Evolutionary conservation across 2,329 filamentous ascomycete genomes (phyloP), one percentile per base, ranked within the genome.

Genomic region (Exophiala mesophila): DNA sequence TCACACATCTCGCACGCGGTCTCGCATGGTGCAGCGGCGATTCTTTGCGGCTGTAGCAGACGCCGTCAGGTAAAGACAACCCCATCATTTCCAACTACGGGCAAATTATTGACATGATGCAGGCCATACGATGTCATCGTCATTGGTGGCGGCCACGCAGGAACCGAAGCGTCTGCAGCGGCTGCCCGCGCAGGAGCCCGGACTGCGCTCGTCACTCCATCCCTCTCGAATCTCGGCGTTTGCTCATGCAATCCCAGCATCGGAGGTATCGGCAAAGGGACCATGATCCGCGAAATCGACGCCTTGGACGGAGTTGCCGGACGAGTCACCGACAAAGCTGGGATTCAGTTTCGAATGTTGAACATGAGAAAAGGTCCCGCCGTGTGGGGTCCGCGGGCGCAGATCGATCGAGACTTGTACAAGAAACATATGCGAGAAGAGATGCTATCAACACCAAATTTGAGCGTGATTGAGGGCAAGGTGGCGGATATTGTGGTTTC

Each of bases 161-260:
- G 92, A 36, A 85, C 88, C 39, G 92, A 98, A 72, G 92, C 92
- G 45, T 90, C 85, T 53, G 83, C 92, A 8, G 92, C 90, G 2
- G 87, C 92, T 10, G 92, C 92, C 32, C 80, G 92, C 58, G 78
- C 85, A 12, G 92, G 92, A 39, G 92, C 90, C 36, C 81, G 82
- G 57, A 97, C 92, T 30, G 90, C 85, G 2, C 77, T 98, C 53
- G 74, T 98, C 36, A 98, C 92, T 1, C 92, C 90, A 2, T 88
- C 85, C 47, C 65, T 87, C 44, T 82, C 89, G 45, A 95, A 96
- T 56, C 80, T 97, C 15, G 90, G 90, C 41, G 87, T 92, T 20
- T 97, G 90, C 68, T 96, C 89, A 24, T 97, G 90, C 69, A 97
- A 97, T 62, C 90, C 90, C 2, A 94, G 88, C 52, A 94, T 98